Percentiles rank a stretch among this genome's conserved stretches.
Conservation (phyloP, 768 basidiomycete genomes). For the Leccinum fibrillosum region DNA sequence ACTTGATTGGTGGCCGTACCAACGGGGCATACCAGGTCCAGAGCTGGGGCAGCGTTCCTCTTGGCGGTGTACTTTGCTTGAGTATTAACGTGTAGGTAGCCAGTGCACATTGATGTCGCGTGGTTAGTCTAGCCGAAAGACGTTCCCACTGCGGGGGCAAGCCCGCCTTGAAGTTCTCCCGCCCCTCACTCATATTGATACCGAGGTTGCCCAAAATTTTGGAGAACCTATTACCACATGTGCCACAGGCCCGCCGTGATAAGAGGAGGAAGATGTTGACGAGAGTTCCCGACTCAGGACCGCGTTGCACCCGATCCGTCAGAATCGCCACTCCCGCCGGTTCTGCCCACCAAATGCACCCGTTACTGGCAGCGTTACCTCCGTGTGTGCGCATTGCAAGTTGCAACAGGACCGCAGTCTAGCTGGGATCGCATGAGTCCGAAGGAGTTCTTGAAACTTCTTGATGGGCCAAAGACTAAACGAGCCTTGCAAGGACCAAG, state of each 20-base stretch:
- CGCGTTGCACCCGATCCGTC: neutral
- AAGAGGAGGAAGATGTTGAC: neutral
- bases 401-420: conserved; percentile 11
- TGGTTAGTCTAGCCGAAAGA: neutral
- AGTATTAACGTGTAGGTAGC: neutral
- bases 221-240: neutral
- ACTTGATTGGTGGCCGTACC: neutral
- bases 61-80: neutral
- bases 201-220: neutral
- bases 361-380: neutral
- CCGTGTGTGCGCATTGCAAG: conserved; percentile 3
- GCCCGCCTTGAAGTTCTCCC: neutral
- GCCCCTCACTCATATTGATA: neutral
- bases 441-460: neutral
- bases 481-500: neutral
- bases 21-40: neutral
- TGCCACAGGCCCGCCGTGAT: neutral
- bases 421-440: conserved; percentile 11
- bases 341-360: neutral
- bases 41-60: neutral
- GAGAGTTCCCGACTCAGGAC: neutral
- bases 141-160: neutral
- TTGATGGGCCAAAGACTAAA: neutral
- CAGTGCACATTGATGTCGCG: neutral
- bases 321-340: neutral